Base-by-base conservation (phyloP, 257 asterid species). In the Thymus mandschuricus region DNA sequence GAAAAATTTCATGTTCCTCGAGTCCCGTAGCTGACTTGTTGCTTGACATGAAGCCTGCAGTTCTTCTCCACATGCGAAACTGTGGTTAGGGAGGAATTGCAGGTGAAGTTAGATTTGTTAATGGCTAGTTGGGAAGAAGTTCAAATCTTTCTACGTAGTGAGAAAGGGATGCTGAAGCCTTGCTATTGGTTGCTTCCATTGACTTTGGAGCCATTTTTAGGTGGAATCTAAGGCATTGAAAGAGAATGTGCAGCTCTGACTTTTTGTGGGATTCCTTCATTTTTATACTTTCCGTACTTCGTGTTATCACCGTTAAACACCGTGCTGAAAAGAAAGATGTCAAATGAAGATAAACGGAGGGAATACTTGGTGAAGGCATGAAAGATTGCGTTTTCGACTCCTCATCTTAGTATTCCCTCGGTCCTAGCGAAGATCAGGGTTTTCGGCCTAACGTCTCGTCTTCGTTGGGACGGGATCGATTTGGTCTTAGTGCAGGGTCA, bases 161-260 rank as follows among this genome's bases (percentile, higher is more conserved):
- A 5, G 85, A 70, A 51, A 64, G 79, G 31, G 58, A 77, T 60
- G 64, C 56, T 52, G 10, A n/a, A 44, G 67, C 34, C 34, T 56
- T 35, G 78, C 54, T 62, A 57, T 33, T 76, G 56, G 79, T 58
- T 72, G 27, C 58, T 4, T 56, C 73, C 87, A 80, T 80, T 81
- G 90, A 87, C 86, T 83, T 81, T 81, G 80, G 84, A 60, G 66
- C 35, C 21, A 21, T 35, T 7, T 60, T 62, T 68, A 12, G 45
- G 28, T 60, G 52, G 84, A 83, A 75, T 72, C 85, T 69, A 61
- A 64, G 67, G 59, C 15, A 45, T 11, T 46, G 49, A 70, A 44
- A 44, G 12, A 28, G 80, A 77, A 86, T 79, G 56, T 55, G 79
- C 86, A 51, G 34, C 27, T 49, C 31, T 83, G 89, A 84, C 89